These are phyloP conservation scores for Cordia subcordata DNA, from an alignment of 257 asterid species.

Conservation along the genomic window DNA sequence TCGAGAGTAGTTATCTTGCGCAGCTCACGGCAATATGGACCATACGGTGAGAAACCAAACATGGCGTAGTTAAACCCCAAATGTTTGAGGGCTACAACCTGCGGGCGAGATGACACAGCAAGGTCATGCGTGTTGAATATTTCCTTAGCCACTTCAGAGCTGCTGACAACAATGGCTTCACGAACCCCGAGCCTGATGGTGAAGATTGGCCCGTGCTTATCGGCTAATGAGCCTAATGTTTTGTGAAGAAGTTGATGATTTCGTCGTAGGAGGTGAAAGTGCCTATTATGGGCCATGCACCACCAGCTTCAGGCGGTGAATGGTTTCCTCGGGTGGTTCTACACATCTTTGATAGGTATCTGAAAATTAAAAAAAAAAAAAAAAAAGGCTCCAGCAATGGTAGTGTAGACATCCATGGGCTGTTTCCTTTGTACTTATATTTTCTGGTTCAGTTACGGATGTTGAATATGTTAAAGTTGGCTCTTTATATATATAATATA, in stretches of 20 bases:
- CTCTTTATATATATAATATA: too few relatives aligned
- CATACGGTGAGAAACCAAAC: slow-evolving; percentile 22
- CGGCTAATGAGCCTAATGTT: slow-evolving; percentile 10
- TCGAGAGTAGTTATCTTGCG: slow-evolving; percentile 9
- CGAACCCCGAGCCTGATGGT: slow-evolving; percentile 16
- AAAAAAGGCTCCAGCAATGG: too few relatives aligned
- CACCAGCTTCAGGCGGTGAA: slow-evolving; percentile 13
- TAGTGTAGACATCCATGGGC: too few relatives aligned
- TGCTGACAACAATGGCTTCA: slow-evolving; percentile 10
- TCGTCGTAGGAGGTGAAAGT: slow-evolving; percentile 9
- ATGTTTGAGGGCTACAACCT: slow-evolving; percentile 4
- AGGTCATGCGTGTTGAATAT: slow-evolving; percentile 14
- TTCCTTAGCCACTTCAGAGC: slow-evolving; percentile 14
- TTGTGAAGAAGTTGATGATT: slow-evolving; percentile 1
- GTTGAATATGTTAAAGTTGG: too few relatives aligned
- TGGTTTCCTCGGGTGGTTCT: not conserved
- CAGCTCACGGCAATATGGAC: slow-evolving; percentile 15
- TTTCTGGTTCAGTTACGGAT: too few relatives aligned
- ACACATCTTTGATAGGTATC: too few relatives aligned
- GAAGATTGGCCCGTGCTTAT: slow-evolving; percentile 24
- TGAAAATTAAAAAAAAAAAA: too few relatives aligned
- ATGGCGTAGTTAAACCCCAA: slow-evolving; percentile 13
- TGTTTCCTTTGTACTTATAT: too few relatives aligned
- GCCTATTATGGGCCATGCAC: slow-evolving; percentile 22
- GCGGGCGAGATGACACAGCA: slow-evolving; percentile 9